Evolutionary conservation across 2,329 filamentous ascomycete genomes (phyloP).

Genomic region (Trichophyton benhamiae): DNA sequence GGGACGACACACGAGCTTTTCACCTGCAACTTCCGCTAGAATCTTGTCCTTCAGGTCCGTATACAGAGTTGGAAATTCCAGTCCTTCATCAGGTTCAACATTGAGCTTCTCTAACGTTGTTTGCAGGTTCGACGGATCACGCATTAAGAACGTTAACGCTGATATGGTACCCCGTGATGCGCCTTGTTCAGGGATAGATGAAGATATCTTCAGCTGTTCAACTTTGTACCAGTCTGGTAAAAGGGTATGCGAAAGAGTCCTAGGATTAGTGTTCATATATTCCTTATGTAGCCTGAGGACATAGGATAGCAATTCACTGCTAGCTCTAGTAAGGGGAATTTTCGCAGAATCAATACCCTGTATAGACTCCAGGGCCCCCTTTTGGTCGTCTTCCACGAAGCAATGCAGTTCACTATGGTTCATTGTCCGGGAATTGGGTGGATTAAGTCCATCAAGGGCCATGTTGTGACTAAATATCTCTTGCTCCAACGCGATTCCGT

Average conservation of each 20-base stretch:
- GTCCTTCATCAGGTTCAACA: conserved; percentile 32
- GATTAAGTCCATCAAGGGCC: not conserved
- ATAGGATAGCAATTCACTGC: conserved; percentile 22
- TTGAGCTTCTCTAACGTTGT: conserved; percentile 26
- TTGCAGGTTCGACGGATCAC: conserved; percentile 20
- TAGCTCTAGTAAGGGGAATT: conserved; percentile 22
- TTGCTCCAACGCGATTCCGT: not conserved
- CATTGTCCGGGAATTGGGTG: not conserved
- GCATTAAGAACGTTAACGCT: conserved; percentile 23
- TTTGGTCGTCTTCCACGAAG: not conserved
- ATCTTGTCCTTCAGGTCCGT: conserved; percentile 19
- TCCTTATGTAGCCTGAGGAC: conserved; percentile 12
- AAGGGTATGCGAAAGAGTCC: not conserved
- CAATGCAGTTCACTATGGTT: no score
- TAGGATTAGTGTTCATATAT: conserved; percentile 1
- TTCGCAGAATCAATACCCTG: conserved; percentile 19
- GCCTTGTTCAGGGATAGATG: conserved; percentile 37
- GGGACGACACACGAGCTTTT: conserved; percentile 19
- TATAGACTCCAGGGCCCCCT: not conserved
- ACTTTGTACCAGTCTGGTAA: conserved; percentile 3
- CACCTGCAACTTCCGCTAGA: conserved; percentile 11
- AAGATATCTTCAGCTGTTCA: conserved; percentile 21
- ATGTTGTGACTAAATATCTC: not conserved
- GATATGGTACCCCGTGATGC: conserved; percentile 33
- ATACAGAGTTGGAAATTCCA: conserved; percentile 31